Conservation (phyloP, 108 stramenopile genomes). For the Conticribra weissflogii region DNA sequence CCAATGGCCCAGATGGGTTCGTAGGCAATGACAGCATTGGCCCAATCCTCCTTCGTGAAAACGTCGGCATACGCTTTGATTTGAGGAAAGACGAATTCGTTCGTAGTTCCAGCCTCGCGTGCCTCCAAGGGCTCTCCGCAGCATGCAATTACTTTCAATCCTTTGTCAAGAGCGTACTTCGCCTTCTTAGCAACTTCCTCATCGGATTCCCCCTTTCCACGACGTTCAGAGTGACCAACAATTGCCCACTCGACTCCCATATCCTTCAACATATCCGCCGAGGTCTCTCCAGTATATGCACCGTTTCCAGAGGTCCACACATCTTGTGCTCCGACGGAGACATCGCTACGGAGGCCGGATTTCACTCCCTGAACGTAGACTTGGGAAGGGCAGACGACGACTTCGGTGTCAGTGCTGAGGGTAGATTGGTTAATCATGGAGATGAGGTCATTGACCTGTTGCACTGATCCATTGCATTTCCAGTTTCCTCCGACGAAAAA, state of each 20-base stretch:
- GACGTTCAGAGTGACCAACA: constrained; percentile 97
- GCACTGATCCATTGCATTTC: constrained; percentile 97
- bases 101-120: constrained; percentile 96
- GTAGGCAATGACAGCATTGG: constrained; percentile 87
- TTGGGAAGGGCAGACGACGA: constrained; percentile 95
- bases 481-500: constrained; percentile 99
- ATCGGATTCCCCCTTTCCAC: constrained; percentile 94
- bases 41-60: constrained; percentile 87
- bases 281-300: constrained; percentile 97
- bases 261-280: constrained; percentile 96
- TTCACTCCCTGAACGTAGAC: constrained; percentile 88
- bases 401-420: constrained; percentile 86
- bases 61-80: constrained; percentile 94
- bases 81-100: constrained; percentile 96
- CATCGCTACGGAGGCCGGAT: constrained; percentile 83
- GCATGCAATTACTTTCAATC: constrained; percentile 95
- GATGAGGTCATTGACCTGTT: constrained; percentile 80
- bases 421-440: constrained; percentile 91
- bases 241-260: constrained; percentile 94
- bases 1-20: constrained; percentile 99
- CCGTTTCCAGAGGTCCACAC: constrained; percentile 90
- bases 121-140: constrained; percentile 97
- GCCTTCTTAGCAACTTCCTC: constrained; percentile 93
- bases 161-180: constrained; percentile 92
- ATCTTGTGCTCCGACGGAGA: constrained; percentile 93